These are phyloP conservation scores for Funneliformis caledonium DNA, from an alignment of 371 early-diverging fungal genomes.

Conservation along the genomic window DNA sequence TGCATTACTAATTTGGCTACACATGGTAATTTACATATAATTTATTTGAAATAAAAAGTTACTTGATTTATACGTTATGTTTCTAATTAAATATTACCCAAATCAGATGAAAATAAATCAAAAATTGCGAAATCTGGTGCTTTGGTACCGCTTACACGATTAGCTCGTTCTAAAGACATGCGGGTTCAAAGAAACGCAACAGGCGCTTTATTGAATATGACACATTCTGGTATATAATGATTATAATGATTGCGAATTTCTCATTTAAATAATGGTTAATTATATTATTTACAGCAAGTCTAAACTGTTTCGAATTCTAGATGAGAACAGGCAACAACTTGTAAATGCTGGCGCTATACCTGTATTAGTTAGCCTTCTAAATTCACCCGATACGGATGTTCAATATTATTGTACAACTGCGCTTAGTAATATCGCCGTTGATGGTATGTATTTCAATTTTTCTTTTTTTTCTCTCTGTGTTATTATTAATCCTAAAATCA, in stretches of 20 bases:
- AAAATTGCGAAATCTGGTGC: slow-evolving; percentile 88
- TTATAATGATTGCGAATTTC: neutral
- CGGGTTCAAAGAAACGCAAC: slow-evolving; percentile 92
- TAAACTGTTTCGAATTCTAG: slow-evolving; percentile 39
- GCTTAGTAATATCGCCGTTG: slow-evolving; percentile 91
- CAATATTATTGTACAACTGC: slow-evolving; percentile 93
- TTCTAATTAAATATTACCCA: neutral
- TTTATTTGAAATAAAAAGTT: neutral
- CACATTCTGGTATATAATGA: slow-evolving; percentile 71
- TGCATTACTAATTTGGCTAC: slow-evolving; percentile 95
- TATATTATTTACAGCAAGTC: neutral
- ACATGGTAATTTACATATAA: slow-evolving; percentile 57
- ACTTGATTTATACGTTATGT: neutral
- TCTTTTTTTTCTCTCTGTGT: neutral
- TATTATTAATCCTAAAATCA: neutral
- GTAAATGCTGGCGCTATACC: slow-evolving; percentile 88
- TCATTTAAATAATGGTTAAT: neutral
- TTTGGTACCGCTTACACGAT: slow-evolving; percentile 72
- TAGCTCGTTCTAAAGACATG: slow-evolving; percentile 85
- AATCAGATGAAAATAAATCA: slow-evolving; percentile 84
- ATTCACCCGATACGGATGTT: slow-evolving; percentile 83
- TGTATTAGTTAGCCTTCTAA: slow-evolving; percentile 78
- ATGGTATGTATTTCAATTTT: slow-evolving; percentile 53
- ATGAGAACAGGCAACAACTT: slow-evolving; percentile 84
- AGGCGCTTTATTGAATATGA: slow-evolving; percentile 94